A percentile compares a stretch with the other conserved stretches of the same genome.
These are phyloP conservation scores for Oenanthe sinensis DNA, from an alignment of 129 eudicot genomes.

Conservation along the genomic window DNA sequence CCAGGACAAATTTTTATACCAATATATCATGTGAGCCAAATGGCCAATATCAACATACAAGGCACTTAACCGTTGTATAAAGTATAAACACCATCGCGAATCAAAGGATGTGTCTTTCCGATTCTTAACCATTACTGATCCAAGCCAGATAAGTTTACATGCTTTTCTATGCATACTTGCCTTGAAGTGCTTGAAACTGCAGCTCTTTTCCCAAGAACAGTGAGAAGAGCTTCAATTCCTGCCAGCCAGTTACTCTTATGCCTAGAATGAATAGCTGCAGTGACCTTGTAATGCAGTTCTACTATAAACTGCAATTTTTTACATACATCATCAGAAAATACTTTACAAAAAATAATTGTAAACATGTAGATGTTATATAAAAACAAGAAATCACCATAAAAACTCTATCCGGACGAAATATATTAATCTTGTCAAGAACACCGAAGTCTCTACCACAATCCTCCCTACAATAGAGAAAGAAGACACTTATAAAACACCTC, in stretches of 20 bases:
- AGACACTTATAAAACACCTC: conserved; percentile 6
- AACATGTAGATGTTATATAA: neutral
- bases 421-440: conserved; percentile 77
- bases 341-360: neutral
- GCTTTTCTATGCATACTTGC: conserved; percentile 29
- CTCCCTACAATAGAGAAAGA: conserved; percentile 45
- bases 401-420: conserved; percentile 95
- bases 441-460: conserved; percentile 31
- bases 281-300: conserved; percentile 82
- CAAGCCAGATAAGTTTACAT: neutral
- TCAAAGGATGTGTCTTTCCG: neutral
- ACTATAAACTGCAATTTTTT: conserved; percentile 56
- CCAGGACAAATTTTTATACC: neutral
- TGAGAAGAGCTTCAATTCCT: conserved; percentile 84
- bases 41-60: neutral
- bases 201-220: conserved; percentile 75
- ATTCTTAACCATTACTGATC: neutral
- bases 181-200: conserved; percentile 74
- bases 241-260: conserved; percentile 73
- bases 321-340: conserved; percentile 1
- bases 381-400: conserved; percentile 48
- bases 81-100: neutral
- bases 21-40: neutral
- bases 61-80: neutral
- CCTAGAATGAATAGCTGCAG: conserved; percentile 67